phyloP scores from a whole-genome alignment of 192 early-diverging fungal genomes.

The Entophlyctis helioformis region DNA sequence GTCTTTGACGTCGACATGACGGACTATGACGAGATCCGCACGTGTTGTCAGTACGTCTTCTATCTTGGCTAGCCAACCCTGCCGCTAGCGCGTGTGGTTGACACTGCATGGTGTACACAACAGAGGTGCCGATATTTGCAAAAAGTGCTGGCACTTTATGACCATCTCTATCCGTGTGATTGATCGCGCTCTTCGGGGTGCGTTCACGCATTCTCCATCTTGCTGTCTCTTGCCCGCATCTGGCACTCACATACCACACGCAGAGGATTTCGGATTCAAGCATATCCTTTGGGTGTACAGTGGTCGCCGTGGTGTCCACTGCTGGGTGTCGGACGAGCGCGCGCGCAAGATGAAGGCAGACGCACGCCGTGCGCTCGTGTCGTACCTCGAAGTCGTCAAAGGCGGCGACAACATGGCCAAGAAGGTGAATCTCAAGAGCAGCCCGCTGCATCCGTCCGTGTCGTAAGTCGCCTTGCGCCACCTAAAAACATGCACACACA shows the following conservation, averaged over 20 bases:
- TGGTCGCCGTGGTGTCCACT: slow-evolving; percentile 95
- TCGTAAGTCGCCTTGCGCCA: slow-evolving; percentile 39
- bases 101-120: no score
- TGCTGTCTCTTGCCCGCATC: background rate
- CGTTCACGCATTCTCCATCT: slow-evolving; percentile 4
- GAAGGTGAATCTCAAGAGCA: slow-evolving; percentile 53
- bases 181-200: slow-evolving; percentile 58
- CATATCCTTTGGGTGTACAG: slow-evolving; percentile 90
- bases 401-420: slow-evolving; percentile 24
- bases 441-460: slow-evolving; percentile 58
- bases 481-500: no score
- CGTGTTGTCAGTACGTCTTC: slow-evolving; percentile 68
- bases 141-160: slow-evolving; percentile 92
- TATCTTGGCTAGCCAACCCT: no score
- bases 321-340: slow-evolving; percentile 89
- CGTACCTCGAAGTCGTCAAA: slow-evolving; percentile 65
- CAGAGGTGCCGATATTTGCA: slow-evolving; percentile 63
- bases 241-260: background rate
- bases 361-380: slow-evolving; percentile 68
- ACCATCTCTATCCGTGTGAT: slow-evolving; percentile 79
- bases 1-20: slow-evolving; percentile 99
- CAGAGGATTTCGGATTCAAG: slow-evolving; percentile 92
- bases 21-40: slow-evolving; percentile 94
- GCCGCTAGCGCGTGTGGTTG: no score
- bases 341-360: slow-evolving; percentile 69